Conservation (phyloP, 805 yeast genomes). For the Yamadazyma scolyti region DNA sequence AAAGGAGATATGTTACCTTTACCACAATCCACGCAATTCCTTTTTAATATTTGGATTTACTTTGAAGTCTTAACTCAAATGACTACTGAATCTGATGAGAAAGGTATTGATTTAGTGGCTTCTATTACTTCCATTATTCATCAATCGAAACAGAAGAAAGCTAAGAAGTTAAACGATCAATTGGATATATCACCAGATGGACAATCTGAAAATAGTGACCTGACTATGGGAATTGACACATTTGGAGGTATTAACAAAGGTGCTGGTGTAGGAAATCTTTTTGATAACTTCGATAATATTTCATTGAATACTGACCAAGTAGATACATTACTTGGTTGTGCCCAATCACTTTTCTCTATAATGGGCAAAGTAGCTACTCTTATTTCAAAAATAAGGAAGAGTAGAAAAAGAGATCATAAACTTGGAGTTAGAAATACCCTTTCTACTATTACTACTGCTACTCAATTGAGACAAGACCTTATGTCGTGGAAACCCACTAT, state of each 20-base stretch:
- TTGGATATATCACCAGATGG: conserved; percentile 12
- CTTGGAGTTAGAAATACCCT: conserved; percentile 33
- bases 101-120: conserved; percentile 40
- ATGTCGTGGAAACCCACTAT: conserved; percentile 55
- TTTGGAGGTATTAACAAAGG: conserved; percentile 10
- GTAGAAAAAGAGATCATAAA: conserved; percentile 15
- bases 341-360: conserved; percentile 59
- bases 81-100: conserved; percentile 51
- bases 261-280: conserved; percentile 21
- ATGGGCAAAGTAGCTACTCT: conserved; percentile 62
- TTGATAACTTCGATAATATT: conserved; percentile 39
- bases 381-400: conserved; percentile 46
- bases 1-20: conserved; percentile 14
- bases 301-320: conserved; percentile 36
- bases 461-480: conserved; percentile 49
- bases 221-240: conserved; percentile 12
- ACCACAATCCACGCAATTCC: conserved; percentile 46
- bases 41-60: conserved; percentile 65
- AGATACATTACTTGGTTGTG: conserved; percentile 68
- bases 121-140: conserved; percentile 30
- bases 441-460: conserved; percentile 50
- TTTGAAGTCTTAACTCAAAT: conserved; percentile 65
- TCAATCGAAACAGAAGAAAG: conserved; percentile 15
- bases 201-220: conserved; percentile 23
- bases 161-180: conserved; percentile 2